These are phyloP conservation scores for Fusarium torulosum DNA, from an alignment of 2,329 filamentous ascomycete species.

Conservation along the genomic window DNA sequence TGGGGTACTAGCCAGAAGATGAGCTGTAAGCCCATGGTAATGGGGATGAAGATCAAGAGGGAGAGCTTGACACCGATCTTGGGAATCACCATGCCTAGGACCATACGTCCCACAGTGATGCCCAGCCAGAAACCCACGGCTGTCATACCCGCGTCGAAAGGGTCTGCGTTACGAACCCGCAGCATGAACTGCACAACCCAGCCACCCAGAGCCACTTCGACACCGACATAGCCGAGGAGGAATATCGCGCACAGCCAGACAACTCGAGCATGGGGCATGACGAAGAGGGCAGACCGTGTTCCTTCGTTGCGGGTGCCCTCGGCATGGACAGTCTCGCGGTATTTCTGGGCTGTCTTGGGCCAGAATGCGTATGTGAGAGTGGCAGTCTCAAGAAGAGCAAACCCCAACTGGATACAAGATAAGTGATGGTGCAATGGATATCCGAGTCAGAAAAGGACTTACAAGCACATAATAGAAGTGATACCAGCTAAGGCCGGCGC, in stretches of 20 bases:
- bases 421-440: rapidly evolving
- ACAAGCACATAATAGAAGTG: slow-evolving; percentile 74
- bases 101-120: slow-evolving; percentile 73
- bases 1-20: slow-evolving; percentile 86
- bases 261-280: slow-evolving; percentile 60
- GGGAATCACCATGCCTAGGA: slow-evolving; percentile 52
- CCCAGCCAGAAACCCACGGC: slow-evolving; percentile 87
- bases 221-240: slow-evolving; percentile 80
- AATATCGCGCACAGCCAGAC: slow-evolving; percentile 79
- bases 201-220: slow-evolving; percentile 81
- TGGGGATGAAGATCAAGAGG: slow-evolving; percentile 70
- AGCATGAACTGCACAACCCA: slow-evolving; percentile 92
- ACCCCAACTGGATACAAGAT: neutral
- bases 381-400: slow-evolving; percentile 31
- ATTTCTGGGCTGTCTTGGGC: slow-evolving; percentile 65
- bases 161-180: slow-evolving; percentile 72
- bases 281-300: slow-evolving; percentile 53
- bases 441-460: rapidly evolving
- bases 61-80: slow-evolving; percentile 76
- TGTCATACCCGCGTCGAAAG: slow-evolving; percentile 79
- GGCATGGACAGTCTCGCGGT: slow-evolving; percentile 55
- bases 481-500: slow-evolving; percentile 73
- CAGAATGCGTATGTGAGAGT: slow-evolving; percentile 70
- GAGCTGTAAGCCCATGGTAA: slow-evolving; percentile 74
- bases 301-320: slow-evolving; percentile 43